Evolutionary conservation across 805 yeast species (phyloP).

Genomic region (Kurtzmaniella cleridarum): DNA sequence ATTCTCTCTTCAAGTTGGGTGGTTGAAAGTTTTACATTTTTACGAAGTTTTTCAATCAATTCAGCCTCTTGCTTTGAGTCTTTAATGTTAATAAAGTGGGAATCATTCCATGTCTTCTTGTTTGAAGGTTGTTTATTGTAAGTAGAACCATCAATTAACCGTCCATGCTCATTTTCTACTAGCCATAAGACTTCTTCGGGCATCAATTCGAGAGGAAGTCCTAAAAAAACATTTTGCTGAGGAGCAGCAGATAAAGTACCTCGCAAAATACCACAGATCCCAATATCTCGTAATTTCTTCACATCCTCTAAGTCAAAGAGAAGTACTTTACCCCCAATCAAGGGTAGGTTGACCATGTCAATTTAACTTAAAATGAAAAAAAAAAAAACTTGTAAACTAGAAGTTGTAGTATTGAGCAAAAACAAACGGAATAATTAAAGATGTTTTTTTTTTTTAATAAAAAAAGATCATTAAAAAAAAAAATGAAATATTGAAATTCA

Average conservation of each 20-base stretch:
- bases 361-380: too few species aligned
- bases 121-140: slow-evolving; percentile 17
- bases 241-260: slow-evolving; percentile 91
- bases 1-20: slow-evolving; percentile 1
- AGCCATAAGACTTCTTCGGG: slow-evolving; percentile 73
- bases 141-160: slow-evolving; percentile 36
- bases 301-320: slow-evolving; percentile 56
- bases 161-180: slow-evolving; percentile 36
- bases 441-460: too few species aligned
- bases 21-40: slow-evolving; percentile 1
- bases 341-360: slow-evolving; percentile 17
- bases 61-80: slow-evolving; percentile 9
- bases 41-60: slow-evolving; percentile 7
- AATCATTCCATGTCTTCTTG: slow-evolving; percentile 5
- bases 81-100: slow-evolving; percentile 1
- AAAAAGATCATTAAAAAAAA: too few species aligned
- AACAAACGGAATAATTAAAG: too few species aligned
- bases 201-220: slow-evolving; percentile 72
- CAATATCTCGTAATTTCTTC: slow-evolving; percentile 49
- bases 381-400: too few species aligned
- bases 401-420: too few species aligned
- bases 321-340: slow-evolving; percentile 42
- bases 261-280: slow-evolving; percentile 68
- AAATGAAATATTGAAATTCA: too few species aligned
- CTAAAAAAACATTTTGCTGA: slow-evolving; percentile 85